These are phyloP conservation scores for Cordyceps fumosorosea DNA, from an alignment of 2,329 filamentous ascomycete species.

Conservation along the genomic window DNA sequence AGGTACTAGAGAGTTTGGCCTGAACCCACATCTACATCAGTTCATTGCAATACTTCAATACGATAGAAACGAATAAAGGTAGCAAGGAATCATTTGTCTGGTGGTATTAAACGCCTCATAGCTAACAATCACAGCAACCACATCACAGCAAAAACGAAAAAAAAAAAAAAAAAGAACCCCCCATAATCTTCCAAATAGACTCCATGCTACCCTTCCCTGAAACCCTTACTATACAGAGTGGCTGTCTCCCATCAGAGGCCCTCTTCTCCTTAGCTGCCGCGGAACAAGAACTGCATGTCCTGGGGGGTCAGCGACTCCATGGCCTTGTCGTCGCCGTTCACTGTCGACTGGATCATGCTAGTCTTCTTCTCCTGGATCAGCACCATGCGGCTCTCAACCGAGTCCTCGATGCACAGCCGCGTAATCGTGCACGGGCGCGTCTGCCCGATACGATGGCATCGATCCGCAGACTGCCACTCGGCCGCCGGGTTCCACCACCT, in stretches of 20 bases:
- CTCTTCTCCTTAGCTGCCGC: slow-evolving; percentile 35
- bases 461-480: slow-evolving; percentile 95
- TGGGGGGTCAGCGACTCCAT: slow-evolving; percentile 87
- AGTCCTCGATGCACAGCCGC: slow-evolving; percentile 91
- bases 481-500: slow-evolving; percentile 99
- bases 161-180: neutral
- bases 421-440: slow-evolving; percentile 91
- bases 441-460: slow-evolving; percentile 92
- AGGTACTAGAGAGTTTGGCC: too few relatives aligned
- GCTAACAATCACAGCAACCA: neutral
- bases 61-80: neutral
- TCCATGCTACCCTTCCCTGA: too few relatives aligned
- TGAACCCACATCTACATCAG: too few relatives aligned
- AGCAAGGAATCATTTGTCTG: neutral
- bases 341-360: slow-evolving; percentile 93
- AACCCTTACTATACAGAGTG: neutral
- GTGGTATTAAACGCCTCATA: neutral
- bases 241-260: neutral
- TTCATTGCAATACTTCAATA: too few relatives aligned
- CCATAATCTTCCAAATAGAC: neutral
- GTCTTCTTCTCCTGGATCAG: slow-evolving; percentile 97
- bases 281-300: slow-evolving; percentile 95
- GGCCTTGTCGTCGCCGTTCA: slow-evolving; percentile 85
- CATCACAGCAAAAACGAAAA: neutral
- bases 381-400: slow-evolving; percentile 92